Conservation (phyloP, 1,139 yeast genomes). For the Taiozyma sp. region DNA sequence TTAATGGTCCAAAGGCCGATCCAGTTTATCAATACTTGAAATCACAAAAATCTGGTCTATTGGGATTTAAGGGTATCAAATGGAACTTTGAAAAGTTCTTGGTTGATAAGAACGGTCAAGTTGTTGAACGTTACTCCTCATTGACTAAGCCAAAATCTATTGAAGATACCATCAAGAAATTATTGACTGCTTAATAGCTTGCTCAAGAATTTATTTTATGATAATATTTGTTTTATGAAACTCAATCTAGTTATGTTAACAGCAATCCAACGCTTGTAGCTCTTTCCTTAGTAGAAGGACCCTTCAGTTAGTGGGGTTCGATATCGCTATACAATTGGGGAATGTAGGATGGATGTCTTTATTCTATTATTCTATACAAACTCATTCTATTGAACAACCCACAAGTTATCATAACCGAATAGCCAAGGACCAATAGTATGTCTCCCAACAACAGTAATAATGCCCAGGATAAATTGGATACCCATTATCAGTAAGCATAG, state of each 20-base stretch:
- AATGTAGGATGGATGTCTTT: no score
- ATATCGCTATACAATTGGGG: no score
- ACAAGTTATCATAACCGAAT: slow-evolving; percentile 84
- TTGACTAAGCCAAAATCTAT: slow-evolving; percentile 61
- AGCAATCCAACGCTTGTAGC: no score
- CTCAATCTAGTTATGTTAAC: background rate
- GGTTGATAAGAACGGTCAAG: slow-evolving; percentile 67
- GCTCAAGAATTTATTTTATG: background rate
- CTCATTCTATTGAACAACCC: slow-evolving; percentile 18
- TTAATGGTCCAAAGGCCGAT: slow-evolving; percentile 78
- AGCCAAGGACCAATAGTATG: slow-evolving; percentile 84
- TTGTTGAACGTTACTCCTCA: slow-evolving; percentile 65
- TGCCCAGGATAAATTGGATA: slow-evolving; percentile 63
- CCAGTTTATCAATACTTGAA: slow-evolving; percentile 81
- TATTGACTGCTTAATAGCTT: slow-evolving; percentile 29
- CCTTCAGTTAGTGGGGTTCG: no score
- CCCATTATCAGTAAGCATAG: slow-evolving; percentile 57
- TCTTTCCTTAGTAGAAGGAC: no score
- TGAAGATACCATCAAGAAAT: slow-evolving; percentile 42
- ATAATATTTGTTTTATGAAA: background rate
- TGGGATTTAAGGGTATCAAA: slow-evolving; percentile 68
- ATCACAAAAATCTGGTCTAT: slow-evolving; percentile 46
- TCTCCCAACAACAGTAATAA: slow-evolving; percentile 63
- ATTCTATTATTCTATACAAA: background rate
- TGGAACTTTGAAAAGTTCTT: slow-evolving; percentile 97